Base-by-base conservation (phyloP, 192 early-diverging fungal genomes). In the Coemansia sp. region DNA sequence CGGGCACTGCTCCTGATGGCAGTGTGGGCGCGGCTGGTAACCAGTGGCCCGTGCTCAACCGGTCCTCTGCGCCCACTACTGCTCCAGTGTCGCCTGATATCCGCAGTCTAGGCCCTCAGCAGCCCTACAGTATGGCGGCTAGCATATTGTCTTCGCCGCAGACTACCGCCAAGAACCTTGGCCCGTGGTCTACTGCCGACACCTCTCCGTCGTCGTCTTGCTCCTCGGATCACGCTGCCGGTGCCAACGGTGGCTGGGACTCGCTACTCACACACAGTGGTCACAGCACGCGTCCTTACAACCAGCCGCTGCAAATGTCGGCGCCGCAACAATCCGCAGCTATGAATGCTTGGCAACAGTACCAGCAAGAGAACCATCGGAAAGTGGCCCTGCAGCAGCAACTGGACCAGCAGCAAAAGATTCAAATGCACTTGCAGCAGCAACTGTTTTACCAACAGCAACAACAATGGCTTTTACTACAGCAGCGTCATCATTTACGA, bases 321-420 rank as follows among this genome's bases (percentile, higher is more conserved):
- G 26, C 28, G 38, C 21, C 30, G 19, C 53, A 72, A 32, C 44
- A 33, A 33, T 60, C 58, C 13, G 67, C 72, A 1, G 72, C 77
- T 5, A 67, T 79, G 30, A 21, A 58, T 40, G 77, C 69, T 23
- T 80, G 77, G 77, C 77, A 75, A 49, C 77, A 80, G 66, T 80
- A 75, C 69, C 77, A 80, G 69, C 17, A 69, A 2, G 72, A 80
- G 69, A 30, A 72, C 39, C 77, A 80, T 62, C 69, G 69, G 43
- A 72, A 75, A 30, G 32, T 62, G 63, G 62, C 59, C 10, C 38
- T 71, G 63, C 77, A 70, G 66, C 68, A 74, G 63, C 72, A 74
- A 59, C 69, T 72, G 35, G 69, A 74, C 9, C 65, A 71, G 53
- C 72, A 79, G 66, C 77, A 74, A 43, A 61, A 23, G 55, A 59